Evolutionary conservation across 805 yeast species (phyloP).

Genomic region (Helenozyma rhizophorensis): DNA sequence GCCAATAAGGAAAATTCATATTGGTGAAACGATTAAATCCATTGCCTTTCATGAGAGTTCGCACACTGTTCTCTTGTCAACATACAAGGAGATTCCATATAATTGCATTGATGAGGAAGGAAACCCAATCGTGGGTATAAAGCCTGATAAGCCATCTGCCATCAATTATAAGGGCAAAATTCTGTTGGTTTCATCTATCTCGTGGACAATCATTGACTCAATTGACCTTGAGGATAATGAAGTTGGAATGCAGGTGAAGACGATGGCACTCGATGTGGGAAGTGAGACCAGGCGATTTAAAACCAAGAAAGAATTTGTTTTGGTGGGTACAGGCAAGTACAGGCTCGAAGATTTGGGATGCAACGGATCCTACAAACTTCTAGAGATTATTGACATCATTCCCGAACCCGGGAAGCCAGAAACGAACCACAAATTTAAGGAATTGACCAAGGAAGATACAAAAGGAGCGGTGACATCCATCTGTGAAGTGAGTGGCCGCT

Average conservation of each 20-base stretch:
- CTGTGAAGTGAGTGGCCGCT: slow-evolving; percentile 77
- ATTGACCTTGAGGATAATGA: slow-evolving; percentile 66
- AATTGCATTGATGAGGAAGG: slow-evolving; percentile 74
- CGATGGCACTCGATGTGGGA: slow-evolving; percentile 48
- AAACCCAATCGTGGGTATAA: slow-evolving; percentile 52
- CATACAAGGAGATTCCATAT: slow-evolving; percentile 55
- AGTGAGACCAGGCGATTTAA: slow-evolving; percentile 39
- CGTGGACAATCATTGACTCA: slow-evolving; percentile 74
- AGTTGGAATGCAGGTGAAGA: slow-evolving; percentile 52
- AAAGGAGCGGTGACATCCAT: slow-evolving; percentile 81
- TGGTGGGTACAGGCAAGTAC: slow-evolving; percentile 73
- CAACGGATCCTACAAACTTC: slow-evolving; percentile 71
- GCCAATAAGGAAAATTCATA: slow-evolving; percentile 49
- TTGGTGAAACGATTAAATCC: slow-evolving; percentile 62
- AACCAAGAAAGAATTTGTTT: slow-evolving; percentile 59
- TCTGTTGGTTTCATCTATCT: slow-evolving; percentile 64
- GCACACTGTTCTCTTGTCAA: slow-evolving; percentile 58
- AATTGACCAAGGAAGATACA: slow-evolving; percentile 65
- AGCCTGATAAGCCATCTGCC: slow-evolving; percentile 51
- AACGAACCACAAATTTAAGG: slow-evolving; percentile 71
- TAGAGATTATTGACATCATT: slow-evolving; percentile 74
- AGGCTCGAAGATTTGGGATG: slow-evolving; percentile 79
- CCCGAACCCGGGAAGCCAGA: slow-evolving; percentile 90
- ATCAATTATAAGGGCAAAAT: slow-evolving; percentile 55
- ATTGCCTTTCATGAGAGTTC: slow-evolving; percentile 68